A percentile compares a stretch with the other conserved stretches of the same genome.
Conservation (phyloP, 2,329 filamentous ascomycete species). For the Fusarium ramigenum region DNA sequence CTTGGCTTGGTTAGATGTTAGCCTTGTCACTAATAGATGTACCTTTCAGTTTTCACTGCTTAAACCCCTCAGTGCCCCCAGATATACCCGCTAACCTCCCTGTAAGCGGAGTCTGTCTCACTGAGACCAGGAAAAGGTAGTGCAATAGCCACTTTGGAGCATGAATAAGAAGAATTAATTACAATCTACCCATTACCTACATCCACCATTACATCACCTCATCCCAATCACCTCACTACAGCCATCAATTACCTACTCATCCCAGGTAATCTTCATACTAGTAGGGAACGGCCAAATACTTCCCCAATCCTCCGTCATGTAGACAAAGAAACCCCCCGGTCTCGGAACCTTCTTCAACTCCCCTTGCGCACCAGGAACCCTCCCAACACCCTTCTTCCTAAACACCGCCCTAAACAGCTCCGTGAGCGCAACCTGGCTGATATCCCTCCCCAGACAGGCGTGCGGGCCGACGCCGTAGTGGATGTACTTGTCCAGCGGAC, state of each 20-base stretch:
- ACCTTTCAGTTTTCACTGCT: neutral
- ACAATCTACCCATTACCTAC: neutral
- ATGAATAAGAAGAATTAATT: neutral
- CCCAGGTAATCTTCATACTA: constrained; percentile 65
- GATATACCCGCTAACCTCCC: neutral
- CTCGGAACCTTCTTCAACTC: constrained; percentile 71
- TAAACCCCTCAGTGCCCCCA: neutral
- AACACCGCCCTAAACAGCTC: constrained; percentile 76
- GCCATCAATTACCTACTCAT: constrained; percentile 35
- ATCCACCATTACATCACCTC: constrained; percentile 5
- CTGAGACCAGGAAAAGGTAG: too few species aligned
- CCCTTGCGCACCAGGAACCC: constrained; percentile 71
- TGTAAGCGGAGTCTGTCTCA: neutral
- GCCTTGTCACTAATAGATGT: neutral
- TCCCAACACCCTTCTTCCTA: constrained; percentile 66
- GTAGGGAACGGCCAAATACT: constrained; percentile 57
- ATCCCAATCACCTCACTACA: constrained; percentile 1
- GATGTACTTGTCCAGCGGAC: constrained; percentile 72
- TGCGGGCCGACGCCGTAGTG: constrained; percentile 71
- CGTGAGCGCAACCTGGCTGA: constrained; percentile 69
- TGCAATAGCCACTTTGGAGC: neutral
- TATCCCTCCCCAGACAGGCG: constrained; percentile 68
- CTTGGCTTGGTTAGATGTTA: neutral
- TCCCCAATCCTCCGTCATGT: constrained; percentile 74
- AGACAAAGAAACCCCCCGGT: constrained; percentile 65